Conservation (phyloP, 202 grass and related monocot genomes). For the Panicum virgatum region DNA sequence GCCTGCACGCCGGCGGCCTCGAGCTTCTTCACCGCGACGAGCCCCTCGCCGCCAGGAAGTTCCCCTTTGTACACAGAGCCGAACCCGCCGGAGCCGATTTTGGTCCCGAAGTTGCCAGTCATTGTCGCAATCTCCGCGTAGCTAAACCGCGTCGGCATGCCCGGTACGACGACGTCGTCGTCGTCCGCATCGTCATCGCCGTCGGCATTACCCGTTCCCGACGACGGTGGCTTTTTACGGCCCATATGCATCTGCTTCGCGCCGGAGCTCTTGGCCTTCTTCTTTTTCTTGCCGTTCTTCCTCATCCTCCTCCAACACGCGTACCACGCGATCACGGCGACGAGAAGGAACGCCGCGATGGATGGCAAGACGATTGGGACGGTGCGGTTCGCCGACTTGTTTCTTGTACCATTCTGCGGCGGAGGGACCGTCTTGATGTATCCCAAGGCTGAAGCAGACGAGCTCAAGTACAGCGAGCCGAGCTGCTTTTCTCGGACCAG, state of each 20-base stretch:
- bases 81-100: conserved; percentile 83
- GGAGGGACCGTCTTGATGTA: conserved; percentile 60
- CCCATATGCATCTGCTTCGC: conserved; percentile 43
- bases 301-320: conserved; percentile 34
- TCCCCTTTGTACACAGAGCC: conserved; percentile 85
- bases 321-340: conserved; percentile 24
- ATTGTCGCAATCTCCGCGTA: conserved; percentile 59
- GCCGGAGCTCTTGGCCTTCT: conserved; percentile 18
- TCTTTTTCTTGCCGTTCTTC: conserved; percentile 23
- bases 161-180: conserved; percentile 55
- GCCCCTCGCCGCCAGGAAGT: conserved; percentile 50
- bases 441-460: conserved; percentile 34
- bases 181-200: conserved; percentile 19
- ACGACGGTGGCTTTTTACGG: conserved; percentile 43
- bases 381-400: conserved; percentile 15
- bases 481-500: conserved; percentile 50
- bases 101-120: conserved; percentile 58
- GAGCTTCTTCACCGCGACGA: conserved; percentile 83
- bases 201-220: conserved; percentile 15
- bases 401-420: not conserved
- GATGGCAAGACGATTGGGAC: conserved; percentile 62
- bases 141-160: conserved; percentile 69
- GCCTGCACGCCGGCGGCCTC: conserved; percentile 69
- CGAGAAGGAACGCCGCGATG: conserved; percentile 48
- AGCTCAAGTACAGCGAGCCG: conserved; percentile 57